Evolutionary conservation across 768 basidiomycete species (phyloP), one percentile per base, ranked within the genome.

Genomic region (Macrolepiota fuliginosa): DNA sequence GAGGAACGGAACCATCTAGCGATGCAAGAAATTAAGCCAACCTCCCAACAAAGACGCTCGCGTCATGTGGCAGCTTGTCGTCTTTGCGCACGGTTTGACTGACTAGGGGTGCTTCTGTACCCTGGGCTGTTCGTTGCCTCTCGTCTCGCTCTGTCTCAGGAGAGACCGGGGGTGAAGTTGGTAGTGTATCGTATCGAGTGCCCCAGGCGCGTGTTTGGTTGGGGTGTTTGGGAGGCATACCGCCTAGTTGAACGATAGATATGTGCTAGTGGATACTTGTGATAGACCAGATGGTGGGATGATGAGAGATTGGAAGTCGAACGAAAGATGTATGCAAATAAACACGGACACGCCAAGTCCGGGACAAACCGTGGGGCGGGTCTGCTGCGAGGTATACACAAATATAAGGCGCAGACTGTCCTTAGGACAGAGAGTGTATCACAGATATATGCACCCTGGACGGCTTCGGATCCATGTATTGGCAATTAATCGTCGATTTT

Each of bases 41-140:
- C 91, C 91, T 92, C 72, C 92, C 92, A 62, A 93, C 87, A 72
- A 94, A 94, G 67, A 94, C 81, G 67, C 90, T 92, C 42, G 90
- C 86, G 65, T 92, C 88, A 70, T 91, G 89, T 58, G 84, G 81
- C 69, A 82, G 77, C 67, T 79, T 84, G 49, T 86, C 76, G 32
- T 75, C 77, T 64, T 68, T 79, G 65, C 69, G 72, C 61, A 73
- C 71, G 25, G 67, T 62, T 52, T 61, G 71, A 45, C 57, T 50
- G 27, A 66, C 63, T 27, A 70, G 56, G 11, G 63, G 36, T 50
- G 63, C 56, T 39, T 62, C 60, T 61, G 61, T 37, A 58, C 65
- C 42, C 24, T 59, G 39, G 61, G 63, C 35, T 36, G 64, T 36
- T 56, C 68, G 58, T 39, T 67, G 68, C 22, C 46, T 57, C 54